Evolutionary conservation across 1,284 basidiomycete genomes (phyloP).

Genomic region (Fomitopsis palustris): DNA sequence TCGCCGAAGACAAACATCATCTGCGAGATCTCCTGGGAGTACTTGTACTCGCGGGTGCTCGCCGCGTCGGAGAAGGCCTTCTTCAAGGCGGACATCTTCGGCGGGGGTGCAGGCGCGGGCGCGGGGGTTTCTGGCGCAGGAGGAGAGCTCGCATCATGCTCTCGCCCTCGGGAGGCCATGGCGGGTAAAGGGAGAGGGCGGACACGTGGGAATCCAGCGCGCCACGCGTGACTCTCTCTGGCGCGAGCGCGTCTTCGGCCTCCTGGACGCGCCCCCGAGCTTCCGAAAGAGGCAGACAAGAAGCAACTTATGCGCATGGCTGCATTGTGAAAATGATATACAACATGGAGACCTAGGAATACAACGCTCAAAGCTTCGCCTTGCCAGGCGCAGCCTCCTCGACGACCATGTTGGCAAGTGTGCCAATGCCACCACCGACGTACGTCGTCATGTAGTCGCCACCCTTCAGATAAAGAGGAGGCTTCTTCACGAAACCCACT

Average conservation of each 20-base stretch:
- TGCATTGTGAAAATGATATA: background rate
- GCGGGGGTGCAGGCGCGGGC: background rate
- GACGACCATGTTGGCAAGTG: slow-evolving; percentile 68
- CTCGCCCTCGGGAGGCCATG: slow-evolving; percentile 1
- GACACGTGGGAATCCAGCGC: background rate
- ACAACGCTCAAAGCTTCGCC: slow-evolving; percentile 37
- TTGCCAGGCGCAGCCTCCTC: slow-evolving; percentile 49
- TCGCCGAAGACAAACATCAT: slow-evolving; percentile 99
- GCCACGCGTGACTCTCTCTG: background rate
- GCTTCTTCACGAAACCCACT: slow-evolving; percentile 74
- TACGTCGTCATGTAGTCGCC: slow-evolving; percentile 73
- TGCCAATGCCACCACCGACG: slow-evolving; percentile 66
- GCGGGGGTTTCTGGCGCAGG: background rate
- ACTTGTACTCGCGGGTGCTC: slow-evolving; percentile 54
- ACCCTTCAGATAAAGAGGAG: slow-evolving; percentile 67
- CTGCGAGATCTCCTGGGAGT: slow-evolving; percentile 80
- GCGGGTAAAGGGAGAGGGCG: slow-evolving; percentile 1
- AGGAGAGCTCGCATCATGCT: background rate
- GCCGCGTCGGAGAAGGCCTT: slow-evolving; percentile 16
- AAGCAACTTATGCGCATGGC: too few relatives aligned
- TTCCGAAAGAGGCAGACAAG: too few relatives aligned
- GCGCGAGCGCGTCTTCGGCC: background rate
- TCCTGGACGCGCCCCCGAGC: background rate
- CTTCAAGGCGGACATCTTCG: slow-evolving; percentile 18
- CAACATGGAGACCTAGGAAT: background rate